Conservation (phyloP, 1,139 yeast species). For the Diutina mesorugosa region DNA sequence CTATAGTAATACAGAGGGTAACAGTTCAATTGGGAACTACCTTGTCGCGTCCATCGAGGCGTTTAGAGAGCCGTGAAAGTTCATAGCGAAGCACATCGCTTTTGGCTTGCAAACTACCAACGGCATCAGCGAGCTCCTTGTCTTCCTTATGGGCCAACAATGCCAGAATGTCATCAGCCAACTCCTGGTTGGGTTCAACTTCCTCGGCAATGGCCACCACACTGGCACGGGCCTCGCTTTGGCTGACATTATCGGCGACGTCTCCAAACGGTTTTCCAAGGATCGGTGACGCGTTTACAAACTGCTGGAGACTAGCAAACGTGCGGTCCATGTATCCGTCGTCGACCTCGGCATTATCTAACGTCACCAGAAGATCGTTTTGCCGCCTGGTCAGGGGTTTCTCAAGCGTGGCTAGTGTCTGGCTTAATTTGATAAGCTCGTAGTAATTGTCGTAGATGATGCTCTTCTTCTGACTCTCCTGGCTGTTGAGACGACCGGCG, state of each 20-base stretch:
- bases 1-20: slow-evolving; percentile 14
- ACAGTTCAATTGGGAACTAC: slow-evolving; percentile 26
- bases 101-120: not conserved
- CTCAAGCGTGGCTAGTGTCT: slow-evolving; percentile 13
- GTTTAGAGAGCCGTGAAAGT: not conserved
- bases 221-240: not conserved
- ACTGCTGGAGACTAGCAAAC: not conserved
- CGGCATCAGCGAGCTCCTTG: not conserved
- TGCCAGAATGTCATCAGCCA: not conserved
- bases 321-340: not conserved
- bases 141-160: not conserved
- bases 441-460: slow-evolving; percentile 36
- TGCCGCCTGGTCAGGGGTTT: not conserved
- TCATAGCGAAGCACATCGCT: not conserved
- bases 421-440: slow-evolving; percentile 29
- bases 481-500: slow-evolving; percentile 20
- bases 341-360: not conserved
- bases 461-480: slow-evolving; percentile 30
- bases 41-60: slow-evolving; percentile 8
- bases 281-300: not conserved
- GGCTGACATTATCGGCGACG: not conserved
- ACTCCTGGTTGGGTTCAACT: not conserved
- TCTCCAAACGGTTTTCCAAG: not conserved
- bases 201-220: not conserved
- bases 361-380: not conserved